Conservation (phyloP, 352 stramenopile genomes). For the Globisporangium splendens region DNA sequence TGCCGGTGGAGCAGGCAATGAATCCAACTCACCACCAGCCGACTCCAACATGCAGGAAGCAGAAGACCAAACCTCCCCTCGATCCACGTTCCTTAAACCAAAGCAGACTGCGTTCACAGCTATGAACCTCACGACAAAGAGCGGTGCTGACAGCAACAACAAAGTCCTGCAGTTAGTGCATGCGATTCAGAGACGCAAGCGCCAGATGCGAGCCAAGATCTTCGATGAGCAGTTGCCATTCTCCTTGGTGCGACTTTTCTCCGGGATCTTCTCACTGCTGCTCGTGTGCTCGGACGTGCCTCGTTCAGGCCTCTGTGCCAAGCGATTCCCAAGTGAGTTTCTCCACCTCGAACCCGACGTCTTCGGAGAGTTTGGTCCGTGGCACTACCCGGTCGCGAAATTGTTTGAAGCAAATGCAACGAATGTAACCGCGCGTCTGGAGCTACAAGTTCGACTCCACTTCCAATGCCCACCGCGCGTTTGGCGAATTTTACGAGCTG, state of each 20-base stretch:
- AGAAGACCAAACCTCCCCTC: too few species aligned
- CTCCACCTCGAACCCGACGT: slow-evolving; percentile 1
- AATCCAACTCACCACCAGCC: too few species aligned
- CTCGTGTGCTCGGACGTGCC: slow-evolving; percentile 7
- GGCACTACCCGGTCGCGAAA: not conserved
- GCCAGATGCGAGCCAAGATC: not conserved
- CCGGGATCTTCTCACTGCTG: slow-evolving; percentile 1
- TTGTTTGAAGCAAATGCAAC: not conserved
- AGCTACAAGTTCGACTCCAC: slow-evolving; percentile 15
- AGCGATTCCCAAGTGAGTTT: not conserved
- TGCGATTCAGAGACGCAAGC: slow-evolving; percentile 1
- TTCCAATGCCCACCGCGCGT: slow-evolving; percentile 5
- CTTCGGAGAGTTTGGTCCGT: slow-evolving; percentile 1
- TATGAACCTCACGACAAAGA: too few species aligned
- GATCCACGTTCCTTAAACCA: too few species aligned
- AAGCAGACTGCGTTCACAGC: too few species aligned
- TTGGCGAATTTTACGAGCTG: slow-evolving; percentile 2
- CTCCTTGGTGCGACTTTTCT: slow-evolving; percentile 2
- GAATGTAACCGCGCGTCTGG: not conserved
- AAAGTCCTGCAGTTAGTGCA: too few species aligned
- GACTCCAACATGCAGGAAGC: too few species aligned
- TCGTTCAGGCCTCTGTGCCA: not conserved
- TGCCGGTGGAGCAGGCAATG: too few species aligned
- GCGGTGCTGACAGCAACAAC: too few species aligned
- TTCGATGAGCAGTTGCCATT: not conserved